Evolutionary conservation across 2,329 filamentous ascomycete genomes (phyloP).

Genomic region (Trichophyton benhamiae): DNA sequence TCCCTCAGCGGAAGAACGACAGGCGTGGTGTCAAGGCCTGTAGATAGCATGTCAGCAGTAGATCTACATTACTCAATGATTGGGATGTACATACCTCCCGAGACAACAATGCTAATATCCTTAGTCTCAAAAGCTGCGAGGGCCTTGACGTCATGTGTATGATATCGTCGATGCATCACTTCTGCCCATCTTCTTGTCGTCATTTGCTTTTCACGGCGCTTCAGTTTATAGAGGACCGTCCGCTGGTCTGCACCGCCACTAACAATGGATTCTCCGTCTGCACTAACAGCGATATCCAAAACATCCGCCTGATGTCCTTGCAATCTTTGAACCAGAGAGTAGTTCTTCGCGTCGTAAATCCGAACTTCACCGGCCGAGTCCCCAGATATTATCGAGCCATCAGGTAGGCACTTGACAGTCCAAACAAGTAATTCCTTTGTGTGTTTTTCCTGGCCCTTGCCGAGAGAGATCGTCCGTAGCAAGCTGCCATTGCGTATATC

Average conservation of each 20-base stretch:
- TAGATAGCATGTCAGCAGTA: slow-evolving; percentile 4
- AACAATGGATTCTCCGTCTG: slow-evolving; percentile 68
- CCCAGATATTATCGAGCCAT: slow-evolving; percentile 83
- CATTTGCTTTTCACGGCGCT: slow-evolving; percentile 37
- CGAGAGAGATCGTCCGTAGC: slow-evolving; percentile 72
- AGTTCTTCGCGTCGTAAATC: slow-evolving; percentile 89
- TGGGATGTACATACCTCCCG: slow-evolving; percentile 53
- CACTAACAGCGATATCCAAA: slow-evolving; percentile 69
- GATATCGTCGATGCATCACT: slow-evolving; percentile 72
- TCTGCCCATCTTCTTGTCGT: slow-evolving; percentile 63
- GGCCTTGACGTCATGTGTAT: slow-evolving; percentile 88
- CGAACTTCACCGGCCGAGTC: slow-evolving; percentile 89
- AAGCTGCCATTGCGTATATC: slow-evolving; percentile 68
- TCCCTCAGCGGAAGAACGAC: slow-evolving; percentile 68
- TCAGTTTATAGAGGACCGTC: slow-evolving; percentile 68
- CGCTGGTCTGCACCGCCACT: slow-evolving; percentile 86
- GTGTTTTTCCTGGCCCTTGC: slow-evolving; percentile 61
- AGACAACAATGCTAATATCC: slow-evolving; percentile 73
- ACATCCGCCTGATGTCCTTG: slow-evolving; percentile 83
- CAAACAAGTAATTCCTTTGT: slow-evolving; percentile 82
- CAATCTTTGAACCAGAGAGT: slow-evolving; percentile 74
- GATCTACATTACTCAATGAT: background rate
- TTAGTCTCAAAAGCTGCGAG: slow-evolving; percentile 81
- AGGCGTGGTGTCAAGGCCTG: slow-evolving; percentile 74
- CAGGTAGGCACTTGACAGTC: slow-evolving; percentile 77